Base-by-base conservation (phyloP, 2,329 filamentous ascomycete species). In the Paecilomyces sp. region DNA sequence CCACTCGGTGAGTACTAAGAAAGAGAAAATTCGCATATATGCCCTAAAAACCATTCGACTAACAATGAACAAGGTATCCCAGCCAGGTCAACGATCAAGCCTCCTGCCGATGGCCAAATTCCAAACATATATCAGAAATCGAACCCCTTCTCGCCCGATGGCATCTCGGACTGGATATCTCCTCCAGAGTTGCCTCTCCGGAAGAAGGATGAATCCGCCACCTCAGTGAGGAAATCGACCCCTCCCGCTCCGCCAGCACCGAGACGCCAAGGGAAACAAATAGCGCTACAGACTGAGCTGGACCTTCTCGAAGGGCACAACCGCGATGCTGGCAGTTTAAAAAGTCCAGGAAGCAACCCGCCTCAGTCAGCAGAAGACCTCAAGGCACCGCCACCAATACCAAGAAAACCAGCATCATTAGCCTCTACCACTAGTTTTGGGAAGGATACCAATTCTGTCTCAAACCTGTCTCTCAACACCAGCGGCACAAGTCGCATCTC, bases 111-210 rank as follows among this genome's bases (percentile, higher is more conserved):
- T 8, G 80, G 83, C 11, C 81, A 86, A 66, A 77, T 86, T 2
- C 82, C 90, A 24, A 97, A 96, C 71, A 85, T 88, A 1, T 82
- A 85, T 33, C 85, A 90, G 55, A 85, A 86, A 12, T 85, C 89
- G 0, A 97, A 97, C 68, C 94, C 94, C 0, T 97, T 95, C 72
- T 83, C 82, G 1, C 79, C 83, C 0, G 87, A 84, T 1, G 82
- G 88, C 33, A 90, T 96, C 72, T 85, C 88, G 9, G 92, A 97
- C 68, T 97, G 94, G 94, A 85, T 96, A 25, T 58, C 69, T 34
- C 60, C 67, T n/a, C 58, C 65, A 25, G 54, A 28, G 8, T 56
- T 59, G 33, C 58, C 36, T 25, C 60, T 34, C 47, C 60, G 64
- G 57, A 58, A 59, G 25, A 64, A 61, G 34, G 62, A 59, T 51